phyloP scores from a whole-genome alignment of 2,329 filamentous ascomycete genomes.

The Plenodomus lindquistii region DNA sequence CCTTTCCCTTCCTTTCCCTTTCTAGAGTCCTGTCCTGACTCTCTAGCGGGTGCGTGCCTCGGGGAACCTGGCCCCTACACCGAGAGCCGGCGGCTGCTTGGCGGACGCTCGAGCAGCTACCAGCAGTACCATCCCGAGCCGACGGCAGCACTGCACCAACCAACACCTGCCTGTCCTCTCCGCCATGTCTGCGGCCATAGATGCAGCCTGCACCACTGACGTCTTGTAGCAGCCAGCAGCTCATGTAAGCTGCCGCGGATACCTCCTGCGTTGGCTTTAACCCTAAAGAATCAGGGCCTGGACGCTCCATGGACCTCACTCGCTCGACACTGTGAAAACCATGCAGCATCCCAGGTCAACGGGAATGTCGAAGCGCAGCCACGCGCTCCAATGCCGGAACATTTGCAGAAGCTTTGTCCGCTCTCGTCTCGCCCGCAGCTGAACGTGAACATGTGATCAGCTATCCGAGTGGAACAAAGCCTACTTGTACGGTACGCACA shows the following conservation, averaged over 20 bases:
- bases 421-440: slow-evolving; percentile 13
- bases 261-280: slow-evolving; percentile 9
- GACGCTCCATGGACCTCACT: slow-evolving; percentile 6
- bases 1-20: not conserved
- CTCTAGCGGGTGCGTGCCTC: slow-evolving; percentile 6
- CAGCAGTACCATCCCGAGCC: slow-evolving; percentile 17
- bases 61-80: slow-evolving; percentile 21
- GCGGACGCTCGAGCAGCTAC: not conserved
- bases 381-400: slow-evolving; percentile 5
- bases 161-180: slow-evolving; percentile 5
- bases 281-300: slow-evolving; percentile 5
- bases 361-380: slow-evolving; percentile 12
- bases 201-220: slow-evolving; percentile 4
- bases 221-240: slow-evolving; percentile 7
- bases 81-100: slow-evolving; percentile 16
- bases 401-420: not conserved
- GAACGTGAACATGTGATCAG: slow-evolving; percentile 17
- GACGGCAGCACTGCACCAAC: slow-evolving; percentile 19
- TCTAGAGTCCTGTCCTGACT: not conserved
- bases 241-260: slow-evolving; percentile 7
- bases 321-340: slow-evolving; percentile 1
- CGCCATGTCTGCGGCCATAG: slow-evolving; percentile 7
- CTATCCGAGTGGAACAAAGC: not conserved
- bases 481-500: too few species aligned
- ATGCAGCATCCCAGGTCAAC: slow-evolving; percentile 9